These are phyloP conservation scores for Phlegmacium glaucopus DNA, from an alignment of 768 basidiomycete genomes.

Conservation along the genomic window DNA sequence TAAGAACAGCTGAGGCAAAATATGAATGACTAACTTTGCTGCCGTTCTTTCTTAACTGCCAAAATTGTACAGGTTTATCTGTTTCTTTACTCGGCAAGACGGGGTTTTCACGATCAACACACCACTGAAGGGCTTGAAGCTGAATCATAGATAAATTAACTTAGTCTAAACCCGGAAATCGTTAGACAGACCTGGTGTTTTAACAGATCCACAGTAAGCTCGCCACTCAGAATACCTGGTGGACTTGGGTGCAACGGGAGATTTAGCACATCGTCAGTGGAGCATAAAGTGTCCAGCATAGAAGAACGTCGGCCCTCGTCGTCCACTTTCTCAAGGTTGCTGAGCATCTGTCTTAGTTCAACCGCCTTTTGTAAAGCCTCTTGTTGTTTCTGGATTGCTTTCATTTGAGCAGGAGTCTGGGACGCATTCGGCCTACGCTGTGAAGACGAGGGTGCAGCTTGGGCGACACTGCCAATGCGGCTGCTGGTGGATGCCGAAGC, in stretches of 20 bases:
- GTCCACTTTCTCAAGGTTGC: slow-evolving; percentile 69
- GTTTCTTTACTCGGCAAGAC: slow-evolving; percentile 58
- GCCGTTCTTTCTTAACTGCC: slow-evolving; percentile 63
- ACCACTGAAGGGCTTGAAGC: slow-evolving; percentile 88
- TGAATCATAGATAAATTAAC: slow-evolving; percentile 21
- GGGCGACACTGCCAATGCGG: background rate
- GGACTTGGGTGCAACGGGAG: slow-evolving; percentile 71
- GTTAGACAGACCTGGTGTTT: slow-evolving; percentile 66
- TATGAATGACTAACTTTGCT: slow-evolving; percentile 41
- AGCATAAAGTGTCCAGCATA: slow-evolving; percentile 66
- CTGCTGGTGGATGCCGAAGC: slow-evolving; percentile 9
- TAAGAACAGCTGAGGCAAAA: background rate
- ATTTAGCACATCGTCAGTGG: slow-evolving; percentile 65
- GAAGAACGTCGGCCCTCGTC: slow-evolving; percentile 71
- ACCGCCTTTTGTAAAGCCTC: slow-evolving; percentile 57
- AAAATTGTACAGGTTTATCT: slow-evolving; percentile 85
- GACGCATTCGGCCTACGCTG: slow-evolving; percentile 14
- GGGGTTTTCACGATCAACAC: slow-evolving; percentile 78
- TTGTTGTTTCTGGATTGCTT: slow-evolving; percentile 41
- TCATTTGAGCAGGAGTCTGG: slow-evolving; percentile 35
- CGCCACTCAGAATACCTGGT: slow-evolving; percentile 63
- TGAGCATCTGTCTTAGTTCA: slow-evolving; percentile 65
- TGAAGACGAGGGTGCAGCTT: slow-evolving; percentile 6
- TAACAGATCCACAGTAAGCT: slow-evolving; percentile 69
- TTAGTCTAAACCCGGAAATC: background rate